Conservation (phyloP, 2,329 filamentous ascomycete genomes). For the Chalara sp. region DNA sequence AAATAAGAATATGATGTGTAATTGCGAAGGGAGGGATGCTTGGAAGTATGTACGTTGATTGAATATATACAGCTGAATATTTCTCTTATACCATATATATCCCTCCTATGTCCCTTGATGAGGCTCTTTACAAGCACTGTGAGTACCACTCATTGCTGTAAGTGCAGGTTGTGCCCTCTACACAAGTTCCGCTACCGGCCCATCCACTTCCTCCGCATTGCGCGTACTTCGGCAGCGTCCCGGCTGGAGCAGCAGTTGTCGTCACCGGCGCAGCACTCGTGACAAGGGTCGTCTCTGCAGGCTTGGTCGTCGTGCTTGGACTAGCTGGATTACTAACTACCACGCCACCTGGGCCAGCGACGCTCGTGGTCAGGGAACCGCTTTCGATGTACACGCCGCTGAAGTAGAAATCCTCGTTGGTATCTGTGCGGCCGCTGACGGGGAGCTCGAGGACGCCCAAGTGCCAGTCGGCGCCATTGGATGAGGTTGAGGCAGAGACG, state of each 20-base stretch:
- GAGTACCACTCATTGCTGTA: constrained; percentile 19
- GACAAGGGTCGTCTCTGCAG: neutral
- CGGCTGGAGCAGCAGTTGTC: constrained; percentile 1
- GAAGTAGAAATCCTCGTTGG: constrained; percentile 63
- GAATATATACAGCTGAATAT: neutral
- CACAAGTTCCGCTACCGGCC: constrained; percentile 19
- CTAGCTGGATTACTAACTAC: constrained; percentile 1
- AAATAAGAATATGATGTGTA: no score
- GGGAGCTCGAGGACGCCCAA: constrained; percentile 62
- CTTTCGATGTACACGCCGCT: constrained; percentile 65
- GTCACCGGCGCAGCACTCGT: constrained; percentile 2
- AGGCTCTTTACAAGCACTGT: constrained; percentile 17
- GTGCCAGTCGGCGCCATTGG: constrained; percentile 68
- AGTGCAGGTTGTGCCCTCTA: constrained; percentile 18
- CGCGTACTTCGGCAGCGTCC: constrained; percentile 11
- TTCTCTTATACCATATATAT: neutral
- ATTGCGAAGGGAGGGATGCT: no score
- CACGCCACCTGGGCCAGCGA: constrained; percentile 28
- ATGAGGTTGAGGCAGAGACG: constrained; percentile 52
- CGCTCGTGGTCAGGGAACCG: constrained; percentile 36
- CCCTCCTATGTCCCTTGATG: neutral
- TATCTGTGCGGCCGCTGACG: constrained; percentile 44
- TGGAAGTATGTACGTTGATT: neutral
- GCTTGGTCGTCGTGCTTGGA: neutral
- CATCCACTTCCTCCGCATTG: constrained; percentile 22